Conservation (phyloP, 352 stramenopile species). For the Phytophthora sp. region DNA sequence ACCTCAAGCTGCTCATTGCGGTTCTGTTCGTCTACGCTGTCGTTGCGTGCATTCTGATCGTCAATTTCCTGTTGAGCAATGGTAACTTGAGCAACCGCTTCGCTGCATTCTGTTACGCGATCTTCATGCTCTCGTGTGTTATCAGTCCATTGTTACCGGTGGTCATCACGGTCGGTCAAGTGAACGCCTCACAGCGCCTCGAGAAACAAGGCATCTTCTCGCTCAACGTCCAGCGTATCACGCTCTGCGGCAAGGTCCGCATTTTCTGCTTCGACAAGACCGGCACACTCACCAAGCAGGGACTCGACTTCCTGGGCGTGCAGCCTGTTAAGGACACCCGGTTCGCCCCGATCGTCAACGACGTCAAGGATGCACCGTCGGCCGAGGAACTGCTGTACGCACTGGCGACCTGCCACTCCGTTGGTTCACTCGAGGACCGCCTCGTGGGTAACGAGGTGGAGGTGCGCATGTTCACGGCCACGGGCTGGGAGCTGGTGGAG, state of each 20-base stretch:
- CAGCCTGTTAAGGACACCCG: constrained; percentile 10
- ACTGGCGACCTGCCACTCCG: constrained; percentile 67
- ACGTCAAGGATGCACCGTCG: constrained; percentile 13
- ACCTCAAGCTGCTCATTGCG: constrained; percentile 67
- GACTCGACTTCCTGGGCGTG: constrained; percentile 65
- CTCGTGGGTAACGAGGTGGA: constrained; percentile 82
- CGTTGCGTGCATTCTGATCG: constrained; percentile 42
- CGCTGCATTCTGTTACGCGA: constrained; percentile 44
- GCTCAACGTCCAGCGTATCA: constrained; percentile 67
- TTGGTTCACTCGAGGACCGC: constrained; percentile 43
- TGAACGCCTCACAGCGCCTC: constrained; percentile 63
- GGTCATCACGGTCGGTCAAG: constrained; percentile 70
- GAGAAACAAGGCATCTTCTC: constrained; percentile 56
- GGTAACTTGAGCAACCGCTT: constrained; percentile 51
- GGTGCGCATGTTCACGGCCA: constrained; percentile 70
- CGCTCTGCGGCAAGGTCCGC: constrained; percentile 74
- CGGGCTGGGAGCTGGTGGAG: constrained; percentile 48
- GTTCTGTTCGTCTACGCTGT: constrained; percentile 63
- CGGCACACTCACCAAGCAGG: constrained; percentile 81
- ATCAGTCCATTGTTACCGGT: constrained; percentile 76
- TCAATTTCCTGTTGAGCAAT: constrained; percentile 47
- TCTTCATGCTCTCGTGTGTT: constrained; percentile 55
- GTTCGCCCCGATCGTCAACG: constrained; percentile 16
- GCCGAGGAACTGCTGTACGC: constrained; percentile 27
- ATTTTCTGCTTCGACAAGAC: constrained; percentile 88